phyloP scores from a whole-genome alignment of 176 grass and related monocot species.

The Lolium perenne region DNA sequence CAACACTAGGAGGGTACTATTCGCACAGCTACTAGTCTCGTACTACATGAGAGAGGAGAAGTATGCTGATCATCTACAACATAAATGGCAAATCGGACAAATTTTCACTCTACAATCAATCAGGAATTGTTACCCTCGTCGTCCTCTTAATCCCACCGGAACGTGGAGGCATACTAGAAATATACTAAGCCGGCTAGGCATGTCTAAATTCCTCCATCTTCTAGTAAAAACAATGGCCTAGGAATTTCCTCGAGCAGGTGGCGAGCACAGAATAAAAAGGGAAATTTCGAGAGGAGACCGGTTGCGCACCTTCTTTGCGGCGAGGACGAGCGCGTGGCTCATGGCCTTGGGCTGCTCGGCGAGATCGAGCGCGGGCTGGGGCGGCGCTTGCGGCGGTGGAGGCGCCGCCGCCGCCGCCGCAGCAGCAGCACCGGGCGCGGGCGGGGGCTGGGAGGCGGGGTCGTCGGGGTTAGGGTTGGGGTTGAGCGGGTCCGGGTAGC shows the following conservation, averaged over 20 bases:
- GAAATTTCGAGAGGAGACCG: neutral
- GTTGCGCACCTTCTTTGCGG: conserved; percentile 77
- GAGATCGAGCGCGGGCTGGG: conserved; percentile 52
- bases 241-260: conserved; percentile 37
- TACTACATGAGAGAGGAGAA: neutral
- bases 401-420: neutral
- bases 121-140: neutral
- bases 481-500: conserved; percentile 88
- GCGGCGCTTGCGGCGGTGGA: conserved; percentile 4
- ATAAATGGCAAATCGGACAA: neutral
- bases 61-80: neutral
- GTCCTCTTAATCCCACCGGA: neutral
- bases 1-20: neutral
- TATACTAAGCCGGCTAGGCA: neutral
- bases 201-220: neutral
- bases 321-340: conserved; percentile 82
- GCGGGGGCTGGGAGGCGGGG: conserved; percentile 38
- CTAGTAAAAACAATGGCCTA: neutral
- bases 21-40: neutral
- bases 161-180: neutral
- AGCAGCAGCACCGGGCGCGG: conserved; percentile 36
- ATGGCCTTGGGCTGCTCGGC: conserved; percentile 83
- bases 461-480: conserved; percentile 53
- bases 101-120: neutral
- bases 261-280: neutral